Evolutionary conservation across 2,329 filamentous ascomycete genomes (phyloP).

Genomic region (Cladorrhinum sp.): DNA sequence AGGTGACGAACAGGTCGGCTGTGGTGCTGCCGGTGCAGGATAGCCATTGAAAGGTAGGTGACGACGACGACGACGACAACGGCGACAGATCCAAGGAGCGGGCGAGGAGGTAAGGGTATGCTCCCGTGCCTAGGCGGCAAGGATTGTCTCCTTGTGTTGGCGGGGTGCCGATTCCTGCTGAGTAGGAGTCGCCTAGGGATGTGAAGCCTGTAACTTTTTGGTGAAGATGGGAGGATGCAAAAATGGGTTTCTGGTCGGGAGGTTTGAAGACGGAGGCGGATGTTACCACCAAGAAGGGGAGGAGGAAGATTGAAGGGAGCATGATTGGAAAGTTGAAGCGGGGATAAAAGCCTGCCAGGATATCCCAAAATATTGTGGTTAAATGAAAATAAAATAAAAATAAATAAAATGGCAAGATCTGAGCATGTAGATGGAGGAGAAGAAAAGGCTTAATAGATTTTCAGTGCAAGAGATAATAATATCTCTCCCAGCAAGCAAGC

Average conservation of each 20-base stretch:
- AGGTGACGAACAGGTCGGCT: slow-evolving; percentile 37
- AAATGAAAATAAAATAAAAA: too few relatives aligned
- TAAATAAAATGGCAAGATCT: too few relatives aligned
- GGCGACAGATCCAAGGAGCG: slow-evolving; percentile 33
- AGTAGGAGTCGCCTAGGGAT: slow-evolving; percentile 47
- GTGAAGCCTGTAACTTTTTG: slow-evolving; percentile 35
- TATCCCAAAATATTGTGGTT: too few relatives aligned
- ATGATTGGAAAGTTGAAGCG: not conserved
- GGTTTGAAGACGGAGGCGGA: slow-evolving; percentile 5
- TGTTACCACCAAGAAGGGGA: not conserved
- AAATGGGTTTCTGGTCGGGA: not conserved
- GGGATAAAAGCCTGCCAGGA: not conserved
- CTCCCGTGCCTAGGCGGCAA: slow-evolving; percentile 41
- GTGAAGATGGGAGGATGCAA: not conserved
- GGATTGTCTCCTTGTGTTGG: slow-evolving; percentile 34
- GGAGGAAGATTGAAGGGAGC: not conserved
- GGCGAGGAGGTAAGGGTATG: slow-evolving; percentile 42
- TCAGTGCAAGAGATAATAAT: too few relatives aligned
- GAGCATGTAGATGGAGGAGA: not conserved
- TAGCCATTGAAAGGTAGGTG: slow-evolving; percentile 41
- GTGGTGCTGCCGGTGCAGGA: slow-evolving; percentile 47
- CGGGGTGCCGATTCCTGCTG: slow-evolving; percentile 47
- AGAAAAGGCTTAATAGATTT: too few relatives aligned
- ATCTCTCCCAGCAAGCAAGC: not conserved
- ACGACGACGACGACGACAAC: slow-evolving; percentile 6